These are phyloP conservation scores for Aspergillus novofumigatus DNA, from an alignment of 2,329 filamentous ascomycete genomes.

Conservation along the genomic window DNA sequence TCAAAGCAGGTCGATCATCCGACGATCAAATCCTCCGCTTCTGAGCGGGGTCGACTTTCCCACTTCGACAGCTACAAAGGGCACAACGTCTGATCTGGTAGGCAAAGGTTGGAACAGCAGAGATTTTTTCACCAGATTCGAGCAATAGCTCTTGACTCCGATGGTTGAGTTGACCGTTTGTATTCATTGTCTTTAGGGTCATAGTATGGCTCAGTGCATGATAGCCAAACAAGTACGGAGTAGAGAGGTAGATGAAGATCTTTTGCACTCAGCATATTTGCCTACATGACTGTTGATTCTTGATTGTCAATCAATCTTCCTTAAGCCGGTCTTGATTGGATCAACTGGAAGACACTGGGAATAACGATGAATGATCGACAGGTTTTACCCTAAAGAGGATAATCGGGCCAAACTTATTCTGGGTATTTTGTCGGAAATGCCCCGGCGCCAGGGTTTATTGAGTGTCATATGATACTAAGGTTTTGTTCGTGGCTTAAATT, in stretches of 20 bases:
- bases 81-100: not conserved
- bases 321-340: not conserved
- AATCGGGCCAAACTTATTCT: not conserved
- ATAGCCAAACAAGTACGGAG: not conserved
- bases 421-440: slow-evolving; percentile 1
- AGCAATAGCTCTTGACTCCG: not conserved
- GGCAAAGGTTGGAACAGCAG: not conserved
- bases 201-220: not conserved
- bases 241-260: not conserved
- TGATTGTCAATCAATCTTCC: not conserved
- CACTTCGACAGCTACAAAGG: not conserved
- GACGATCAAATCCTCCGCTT: slow-evolving; percentile 13
- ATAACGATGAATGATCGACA: not conserved
- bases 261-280: not conserved
- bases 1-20: slow-evolving; percentile 12
- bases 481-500: not conserved
- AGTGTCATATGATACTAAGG: slow-evolving; percentile 3
- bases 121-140: not conserved
- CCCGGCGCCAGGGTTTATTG: not conserved
- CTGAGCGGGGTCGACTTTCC: slow-evolving; percentile 10
- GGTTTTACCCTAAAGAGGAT: slow-evolving; percentile 3
- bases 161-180: not conserved
- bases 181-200: not conserved
- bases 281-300: not conserved
- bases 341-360: not conserved